Base-by-base conservation (phyloP, 805 yeast species). In the Ogataea methanolica region DNA sequence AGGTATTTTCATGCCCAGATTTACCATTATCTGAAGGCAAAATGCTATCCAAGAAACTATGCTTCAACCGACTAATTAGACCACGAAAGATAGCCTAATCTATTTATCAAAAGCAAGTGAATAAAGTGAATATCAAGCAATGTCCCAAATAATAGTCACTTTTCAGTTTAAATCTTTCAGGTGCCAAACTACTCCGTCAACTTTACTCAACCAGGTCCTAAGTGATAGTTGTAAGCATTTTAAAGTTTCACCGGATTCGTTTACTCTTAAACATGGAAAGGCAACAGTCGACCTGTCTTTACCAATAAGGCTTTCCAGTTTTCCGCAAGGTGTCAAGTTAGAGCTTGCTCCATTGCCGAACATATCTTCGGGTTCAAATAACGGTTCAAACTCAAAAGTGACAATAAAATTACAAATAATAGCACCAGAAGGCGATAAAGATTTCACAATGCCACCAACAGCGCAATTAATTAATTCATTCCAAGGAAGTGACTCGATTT, bases 291-390 rank as follows among this genome's bases (percentile, higher is more conserved):
- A 74, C 5, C 51, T 67, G 15, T 66, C 71, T 34, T 48, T 75
- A 33, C 80, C 81, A 1, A 58, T 72, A 50, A 63, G 80, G 48
- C 55, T 75, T 16, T 54, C 71, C 15, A 70, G 71, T 44, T 51
- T 77, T 17, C 75, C 79, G 2, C 60, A 67, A 6, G 80, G 80
- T 12, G 71, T 69, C 16, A 76, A 72, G 40, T 46, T 77, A 34
- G 59, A 60, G 7, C 51, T 75, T 39, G 43, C 40, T 3, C 47
- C 45, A 29, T 33, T 38, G 16, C 39, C 46, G 5, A 41, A 33
- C 4, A 37, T 35, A 8, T 41, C 36, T 16, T 9, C 44, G 15
- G 42, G 44, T 2, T 45, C 54, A 7, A 38, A 26, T 9, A 15
- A n/a, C 2, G 34, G 41, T 19, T 15, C 19, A 17, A 33, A n/a